Percentiles rank a stretch among this genome's conserved stretches.
Evolutionary conservation across 164 flowering plant genomes (phyloP).

Genomic region (Platanus orientalis): DNA sequence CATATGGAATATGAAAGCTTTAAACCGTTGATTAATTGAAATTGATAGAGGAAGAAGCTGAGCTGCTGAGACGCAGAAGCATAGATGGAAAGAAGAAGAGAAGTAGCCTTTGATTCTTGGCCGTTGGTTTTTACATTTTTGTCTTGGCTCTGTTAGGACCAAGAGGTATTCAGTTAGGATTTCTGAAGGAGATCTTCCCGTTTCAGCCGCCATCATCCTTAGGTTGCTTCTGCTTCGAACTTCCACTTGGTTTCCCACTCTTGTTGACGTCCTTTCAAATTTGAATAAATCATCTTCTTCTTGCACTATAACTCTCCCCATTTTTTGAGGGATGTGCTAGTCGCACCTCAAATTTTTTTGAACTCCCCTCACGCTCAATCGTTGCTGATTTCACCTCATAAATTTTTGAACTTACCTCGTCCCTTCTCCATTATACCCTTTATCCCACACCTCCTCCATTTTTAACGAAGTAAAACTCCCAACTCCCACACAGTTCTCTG

Average conservation of each 20-base stretch:
- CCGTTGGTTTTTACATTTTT: background rate
- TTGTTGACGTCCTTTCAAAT: too few relatives aligned
- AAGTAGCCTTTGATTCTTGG: background rate
- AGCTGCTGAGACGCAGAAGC: conserved; percentile 49
- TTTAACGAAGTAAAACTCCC: too few relatives aligned
- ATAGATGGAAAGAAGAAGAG: background rate
- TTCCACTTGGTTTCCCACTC: conserved; percentile 17
- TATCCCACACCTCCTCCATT: too few relatives aligned
- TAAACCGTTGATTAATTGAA: conserved; percentile 45
- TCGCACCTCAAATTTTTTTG: too few relatives aligned
- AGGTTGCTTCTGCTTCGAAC: conserved; percentile 10
- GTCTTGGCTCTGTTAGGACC: conserved; percentile 19
- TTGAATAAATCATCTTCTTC: too few relatives aligned
- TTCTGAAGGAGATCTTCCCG: conserved; percentile 11
- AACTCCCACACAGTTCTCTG: too few relatives aligned
- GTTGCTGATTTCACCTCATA: too few relatives aligned
- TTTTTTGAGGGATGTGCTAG: too few relatives aligned
- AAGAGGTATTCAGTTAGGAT: conserved; percentile 33
- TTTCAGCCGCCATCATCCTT: background rate
- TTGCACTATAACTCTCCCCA: too few relatives aligned
- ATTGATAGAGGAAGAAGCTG: conserved; percentile 46
- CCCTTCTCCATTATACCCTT: too few relatives aligned
- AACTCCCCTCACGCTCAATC: too few relatives aligned
- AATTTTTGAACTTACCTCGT: too few relatives aligned
- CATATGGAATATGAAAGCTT: conserved; percentile 72